Base-by-base conservation (phyloP, 1,284 basidiomycete species). In the Abortiporus biennis region DNA sequence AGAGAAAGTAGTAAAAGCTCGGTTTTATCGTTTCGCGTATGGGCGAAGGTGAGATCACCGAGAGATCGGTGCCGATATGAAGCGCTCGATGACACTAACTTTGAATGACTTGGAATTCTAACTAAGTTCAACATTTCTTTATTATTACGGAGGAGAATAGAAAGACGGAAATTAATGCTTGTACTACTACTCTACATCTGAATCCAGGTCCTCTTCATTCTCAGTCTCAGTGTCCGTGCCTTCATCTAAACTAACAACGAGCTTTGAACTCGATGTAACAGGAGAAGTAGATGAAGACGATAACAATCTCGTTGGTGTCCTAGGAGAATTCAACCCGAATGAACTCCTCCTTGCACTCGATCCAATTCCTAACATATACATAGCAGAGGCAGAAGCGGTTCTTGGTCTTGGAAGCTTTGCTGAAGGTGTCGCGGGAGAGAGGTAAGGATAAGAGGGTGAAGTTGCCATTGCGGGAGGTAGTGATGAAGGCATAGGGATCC, bases 281-380 rank as follows among this genome's bases (percentile, higher is more conserved):
- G 27, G n/a, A 29, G 8, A 9, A 8, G 9, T 29, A 9, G 9
- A 8, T 29, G 9, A 8, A 29, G 27, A n/a, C 27, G n/a, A 29
- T n/a, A n/a, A 29, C 9, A 29, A 8, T 8, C 9, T 29, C 27
- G 9, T 29, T 29, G 9, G 9, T 29, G 9, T 36, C 30, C 13
- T 42, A 15, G 11, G 45, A 9, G 6, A 35, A 33, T 24, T 37
- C 35, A 22, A 43, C 3, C 54, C 51, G n/a, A 60, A 54, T 33
- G 65, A 59, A 23, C 62, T 55, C 21, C 63, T 58, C 35, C 66
- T 56, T 43, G 66, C 59, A n/a, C 27, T 29, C 9, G 27, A 29
- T 8, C 70, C 76, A 40, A 81, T 52, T 2, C 79, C 78, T 1
- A 83, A 58, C 66, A 75, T 72, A 55, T 80, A 80, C 71, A 81